These are phyloP conservation scores for Russula vinacea DNA, from an alignment of 768 basidiomycete genomes.

Conservation along the genomic window DNA sequence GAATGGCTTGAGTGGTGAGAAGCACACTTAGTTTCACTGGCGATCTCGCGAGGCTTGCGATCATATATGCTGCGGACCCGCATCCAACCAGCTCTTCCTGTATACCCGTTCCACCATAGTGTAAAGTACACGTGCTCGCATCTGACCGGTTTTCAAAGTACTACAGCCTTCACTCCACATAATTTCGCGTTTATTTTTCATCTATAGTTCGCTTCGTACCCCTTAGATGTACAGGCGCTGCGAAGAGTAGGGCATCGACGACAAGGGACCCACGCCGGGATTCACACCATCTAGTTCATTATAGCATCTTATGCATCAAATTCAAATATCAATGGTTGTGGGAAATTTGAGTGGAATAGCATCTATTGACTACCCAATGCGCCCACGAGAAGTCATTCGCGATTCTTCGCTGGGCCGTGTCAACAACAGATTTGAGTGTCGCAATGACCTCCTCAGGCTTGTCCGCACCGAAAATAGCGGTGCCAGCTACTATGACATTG, in stretches of 20 bases:
- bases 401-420: constrained; percentile 57
- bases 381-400: constrained; percentile 16
- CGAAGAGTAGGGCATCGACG: constrained; percentile 13
- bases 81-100: constrained; percentile 12
- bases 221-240: constrained; percentile 16
- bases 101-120: constrained; percentile 26
- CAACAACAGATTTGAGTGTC: constrained; percentile 64
- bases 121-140: constrained; percentile 30
- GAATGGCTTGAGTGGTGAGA: constrained; percentile 58
- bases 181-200: constrained; percentile 23
- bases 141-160: constrained; percentile 25
- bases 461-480: constrained; percentile 85
- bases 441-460: constrained; percentile 77
- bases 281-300: constrained; percentile 12
- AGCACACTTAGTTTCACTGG: not conserved
- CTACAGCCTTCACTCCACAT: constrained; percentile 21
- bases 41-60: constrained; percentile 15
- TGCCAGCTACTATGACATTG: constrained; percentile 98
- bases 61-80: constrained; percentile 3
- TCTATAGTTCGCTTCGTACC: constrained; percentile 20
- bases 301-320: not conserved
- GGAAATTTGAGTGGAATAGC: not conserved
- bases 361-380: not conserved
- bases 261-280: constrained; percentile 5
- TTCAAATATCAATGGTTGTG: not conserved